phyloP scores from a whole-genome alignment of 225 moss, liverwort and hornwort genomes.

The Polytrichum formosum region DNA sequence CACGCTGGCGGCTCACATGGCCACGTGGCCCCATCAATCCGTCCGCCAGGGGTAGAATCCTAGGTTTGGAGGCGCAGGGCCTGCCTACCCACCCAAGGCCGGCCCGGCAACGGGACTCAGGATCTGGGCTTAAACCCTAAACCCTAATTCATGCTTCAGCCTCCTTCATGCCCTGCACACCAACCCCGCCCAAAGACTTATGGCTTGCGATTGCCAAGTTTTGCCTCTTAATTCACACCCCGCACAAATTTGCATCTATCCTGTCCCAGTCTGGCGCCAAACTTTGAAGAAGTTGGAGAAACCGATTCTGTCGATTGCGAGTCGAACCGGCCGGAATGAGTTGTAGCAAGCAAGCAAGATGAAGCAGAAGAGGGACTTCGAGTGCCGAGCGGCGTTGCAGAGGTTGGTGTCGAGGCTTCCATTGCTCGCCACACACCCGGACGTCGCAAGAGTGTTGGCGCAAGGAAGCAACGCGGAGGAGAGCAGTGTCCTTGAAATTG shows the following conservation, averaged over 20 bases:
- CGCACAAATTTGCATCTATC: too few species aligned
- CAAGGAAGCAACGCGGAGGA: conserved; percentile 35
- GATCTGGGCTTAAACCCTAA: conserved; percentile 6
- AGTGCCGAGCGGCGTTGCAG: conserved; percentile 53
- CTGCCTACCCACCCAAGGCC: too few species aligned
- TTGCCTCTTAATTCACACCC: neutral
- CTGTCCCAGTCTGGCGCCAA: neutral
- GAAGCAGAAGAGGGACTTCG: conserved; percentile 50
- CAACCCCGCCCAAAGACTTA: too few species aligned
- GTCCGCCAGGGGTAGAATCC: too few species aligned
- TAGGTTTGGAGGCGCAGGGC: too few species aligned
- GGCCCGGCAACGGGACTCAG: too few species aligned
- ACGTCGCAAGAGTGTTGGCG: conserved; percentile 31
- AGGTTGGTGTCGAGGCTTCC: conserved; percentile 67
- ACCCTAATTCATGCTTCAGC: neutral
- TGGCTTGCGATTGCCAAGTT: neutral
- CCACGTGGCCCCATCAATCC: too few species aligned
- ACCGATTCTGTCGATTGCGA: neutral
- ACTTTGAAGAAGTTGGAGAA: neutral
- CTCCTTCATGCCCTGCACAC: neutral
- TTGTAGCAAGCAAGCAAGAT: conserved; percentile 33
- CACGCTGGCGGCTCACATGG: too few species aligned
- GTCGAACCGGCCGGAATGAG: conserved; percentile 7
- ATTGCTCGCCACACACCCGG: conserved; percentile 27
- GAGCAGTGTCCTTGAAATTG: conserved; percentile 37